A percentile compares a stretch with the other conserved stretches of the same genome.
phyloP scores from a whole-genome alignment of 192 early-diverging fungal genomes.

The Radiomyces spectabilis region DNA sequence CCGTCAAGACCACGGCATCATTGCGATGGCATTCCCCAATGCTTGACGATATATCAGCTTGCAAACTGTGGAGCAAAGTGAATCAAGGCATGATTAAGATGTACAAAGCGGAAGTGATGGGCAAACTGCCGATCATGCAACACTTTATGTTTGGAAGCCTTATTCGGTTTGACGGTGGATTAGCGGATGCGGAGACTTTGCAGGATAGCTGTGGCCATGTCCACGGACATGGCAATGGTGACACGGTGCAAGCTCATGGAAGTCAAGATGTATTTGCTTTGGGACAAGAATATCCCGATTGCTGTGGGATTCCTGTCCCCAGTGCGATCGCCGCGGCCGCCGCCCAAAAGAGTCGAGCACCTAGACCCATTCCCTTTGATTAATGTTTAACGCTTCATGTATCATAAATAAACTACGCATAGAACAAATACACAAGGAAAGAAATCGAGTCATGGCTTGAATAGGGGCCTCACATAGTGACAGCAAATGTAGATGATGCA shows the following conservation, averaged over 20 bases:
- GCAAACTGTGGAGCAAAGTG: slow-evolving; percentile 88
- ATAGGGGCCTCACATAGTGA: too few relatives aligned
- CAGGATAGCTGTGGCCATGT: slow-evolving; percentile 49
- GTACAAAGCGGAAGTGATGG: slow-evolving; percentile 89
- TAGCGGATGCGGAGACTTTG: slow-evolving; percentile 20
- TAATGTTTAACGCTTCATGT: too few relatives aligned
- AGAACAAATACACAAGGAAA: too few relatives aligned
- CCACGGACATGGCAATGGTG: slow-evolving; percentile 27
- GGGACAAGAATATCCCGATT: slow-evolving; percentile 72
- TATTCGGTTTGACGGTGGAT: slow-evolving; percentile 61
- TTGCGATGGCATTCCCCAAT: slow-evolving; percentile 88
- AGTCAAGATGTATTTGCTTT: slow-evolving; percentile 70
- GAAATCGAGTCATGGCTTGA: too few relatives aligned
- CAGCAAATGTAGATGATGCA: too few relatives aligned
- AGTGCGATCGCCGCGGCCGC: slow-evolving; percentile 74
- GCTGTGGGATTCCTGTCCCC: slow-evolving; percentile 75
- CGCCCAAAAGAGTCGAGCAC: slow-evolving; percentile 10
- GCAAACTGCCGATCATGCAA: slow-evolving; percentile 97
- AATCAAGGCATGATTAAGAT: slow-evolving; percentile 92
- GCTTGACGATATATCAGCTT: slow-evolving; percentile 92
- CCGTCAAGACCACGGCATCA: slow-evolving; percentile 60
- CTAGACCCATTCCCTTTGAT: slow-evolving; percentile 24
- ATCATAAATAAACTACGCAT: too few relatives aligned
- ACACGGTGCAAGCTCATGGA: too few relatives aligned
- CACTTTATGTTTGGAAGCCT: slow-evolving; percentile 93